Conservation (phyloP, 768 basidiomycete genomes). For the Auricularia sp. region DNA sequence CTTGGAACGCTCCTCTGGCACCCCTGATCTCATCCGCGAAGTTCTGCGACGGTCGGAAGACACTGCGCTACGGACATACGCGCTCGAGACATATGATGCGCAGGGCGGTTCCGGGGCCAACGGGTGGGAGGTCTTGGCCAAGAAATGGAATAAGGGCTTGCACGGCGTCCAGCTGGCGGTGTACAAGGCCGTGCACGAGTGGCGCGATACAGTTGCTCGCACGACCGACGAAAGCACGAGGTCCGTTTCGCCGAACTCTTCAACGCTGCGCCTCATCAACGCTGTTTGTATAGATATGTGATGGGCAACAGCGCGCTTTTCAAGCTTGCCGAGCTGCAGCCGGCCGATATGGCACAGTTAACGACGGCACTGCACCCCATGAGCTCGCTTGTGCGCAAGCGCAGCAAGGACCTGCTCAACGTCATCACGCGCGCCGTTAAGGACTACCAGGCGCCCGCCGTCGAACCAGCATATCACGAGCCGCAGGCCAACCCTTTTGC, state of each 20-base stretch:
- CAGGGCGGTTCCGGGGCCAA: constrained; percentile 51
- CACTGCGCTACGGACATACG: constrained; percentile 65
- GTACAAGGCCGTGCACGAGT: constrained; percentile 64
- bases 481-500: constrained; percentile 15
- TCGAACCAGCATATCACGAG: constrained; percentile 4
- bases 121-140: constrained; percentile 71
- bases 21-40: constrained; percentile 41
- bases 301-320: constrained; percentile 69
- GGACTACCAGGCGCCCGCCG: constrained; percentile 8
- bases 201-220: constrained; percentile 72
- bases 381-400: constrained; percentile 52
- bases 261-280: not conserved
- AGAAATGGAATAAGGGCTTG: constrained; percentile 69
- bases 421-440: constrained; percentile 46
- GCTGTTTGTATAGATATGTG: constrained; percentile 43
- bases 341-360: constrained; percentile 53
- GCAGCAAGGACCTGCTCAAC: constrained; percentile 54
- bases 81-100: constrained; percentile 59
- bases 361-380: constrained; percentile 49
- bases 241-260: constrained; percentile 29
- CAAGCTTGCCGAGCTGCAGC: constrained; percentile 58
- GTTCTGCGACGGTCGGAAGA: constrained; percentile 66
- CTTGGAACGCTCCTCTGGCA: constrained; percentile 41
- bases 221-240: constrained; percentile 80
- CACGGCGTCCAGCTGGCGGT: constrained; percentile 46